Percentiles rank a stretch among this genome's conserved stretches.
Evolutionary conservation across 441 rosid genomes (phyloP).

Genomic region (Adansonia gregorii): DNA sequence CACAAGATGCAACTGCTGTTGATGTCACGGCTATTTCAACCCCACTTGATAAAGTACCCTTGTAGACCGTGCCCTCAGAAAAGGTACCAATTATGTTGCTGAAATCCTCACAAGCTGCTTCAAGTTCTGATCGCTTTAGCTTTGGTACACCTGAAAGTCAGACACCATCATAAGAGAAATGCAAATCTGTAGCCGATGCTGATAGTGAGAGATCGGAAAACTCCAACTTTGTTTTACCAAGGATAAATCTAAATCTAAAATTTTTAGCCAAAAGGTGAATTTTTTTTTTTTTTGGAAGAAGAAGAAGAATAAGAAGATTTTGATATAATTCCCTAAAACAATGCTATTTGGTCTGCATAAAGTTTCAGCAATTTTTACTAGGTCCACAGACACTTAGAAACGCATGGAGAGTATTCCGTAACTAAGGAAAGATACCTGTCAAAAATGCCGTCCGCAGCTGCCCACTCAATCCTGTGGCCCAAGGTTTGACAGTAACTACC

Average conservation of each 20-base stretch:
- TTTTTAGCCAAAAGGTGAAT: not conserved
- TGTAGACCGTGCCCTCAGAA: constrained; percentile 70
- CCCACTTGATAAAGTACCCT: constrained; percentile 91
- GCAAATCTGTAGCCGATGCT: constrained; percentile 5
- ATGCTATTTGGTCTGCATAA: not conserved
- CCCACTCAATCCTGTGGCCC: constrained; percentile 84
- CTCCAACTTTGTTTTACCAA: not conserved
- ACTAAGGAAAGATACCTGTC: constrained; percentile 55
- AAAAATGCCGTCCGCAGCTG: constrained; percentile 86
- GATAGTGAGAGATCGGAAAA: not conserved
- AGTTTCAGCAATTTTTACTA: not conserved
- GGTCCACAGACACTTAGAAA: not conserved
- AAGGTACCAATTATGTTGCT: constrained; percentile 87
- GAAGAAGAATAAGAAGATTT: not conserved
- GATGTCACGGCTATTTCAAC: constrained; percentile 90
- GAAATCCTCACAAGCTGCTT: constrained; percentile 96
- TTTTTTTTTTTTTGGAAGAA: no score
- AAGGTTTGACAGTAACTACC: constrained; percentile 80
- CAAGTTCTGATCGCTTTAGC: constrained; percentile 81
- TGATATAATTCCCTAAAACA: not conserved
- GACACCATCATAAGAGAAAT: constrained; percentile 21
- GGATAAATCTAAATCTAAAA: not conserved
- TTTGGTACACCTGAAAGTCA: constrained; percentile 74
- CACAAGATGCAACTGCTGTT: constrained; percentile 46
- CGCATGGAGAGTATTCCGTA: not conserved